Evolutionary conservation across 345 rosid genomes (phyloP), one percentile per base, ranked within the genome.

Genomic region (Gossypium australe): DNA sequence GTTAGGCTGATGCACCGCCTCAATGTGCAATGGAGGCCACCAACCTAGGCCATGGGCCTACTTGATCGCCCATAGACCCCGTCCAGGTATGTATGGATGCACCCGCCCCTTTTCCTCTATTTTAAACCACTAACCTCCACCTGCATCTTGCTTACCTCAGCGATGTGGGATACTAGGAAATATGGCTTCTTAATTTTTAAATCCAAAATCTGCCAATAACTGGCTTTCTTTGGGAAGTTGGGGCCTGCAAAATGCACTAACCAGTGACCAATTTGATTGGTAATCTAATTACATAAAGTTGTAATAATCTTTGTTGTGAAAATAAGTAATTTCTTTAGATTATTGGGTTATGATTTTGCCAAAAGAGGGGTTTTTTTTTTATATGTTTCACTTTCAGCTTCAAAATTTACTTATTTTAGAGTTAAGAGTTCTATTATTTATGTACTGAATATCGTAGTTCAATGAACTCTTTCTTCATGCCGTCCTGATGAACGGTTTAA

Each of bases 31-130:
- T 70, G 63, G 71, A 27, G 49, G 61, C 57, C 71, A 34, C 44
- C 56, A 41, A 29, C 79, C 79, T 44, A 6, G 78, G 84, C 62
- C 77, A 76, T 73, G 82, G 12, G 60, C n/a, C 73, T 56, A 17
- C 5, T 2, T 55, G 80, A 75, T 76, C 78, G 1, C 82, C 79
- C 80, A 78, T 78, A 1, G 71, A 76, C 80, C 81, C 79, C 76
- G 71, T 73, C 78, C 73, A 76, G 78, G 73, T 72, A 78, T 67
- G 78, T 68, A 68, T 73, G 7, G 75, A 0, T 3, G 0, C 0
- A 5, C 8, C 0, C 0, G 0, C 0, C 3, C 1, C 7, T 9
- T 48, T 70, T 16, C 2, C 17, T 10, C 47, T 2, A 1, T 1
- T 52, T 70, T 51, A 27, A 49, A 9, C 1, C 14, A 27, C 59